These are phyloP conservation scores for Populus hybrid DNA, from an alignment of 441 rosid species.

Conservation along the genomic window DNA sequence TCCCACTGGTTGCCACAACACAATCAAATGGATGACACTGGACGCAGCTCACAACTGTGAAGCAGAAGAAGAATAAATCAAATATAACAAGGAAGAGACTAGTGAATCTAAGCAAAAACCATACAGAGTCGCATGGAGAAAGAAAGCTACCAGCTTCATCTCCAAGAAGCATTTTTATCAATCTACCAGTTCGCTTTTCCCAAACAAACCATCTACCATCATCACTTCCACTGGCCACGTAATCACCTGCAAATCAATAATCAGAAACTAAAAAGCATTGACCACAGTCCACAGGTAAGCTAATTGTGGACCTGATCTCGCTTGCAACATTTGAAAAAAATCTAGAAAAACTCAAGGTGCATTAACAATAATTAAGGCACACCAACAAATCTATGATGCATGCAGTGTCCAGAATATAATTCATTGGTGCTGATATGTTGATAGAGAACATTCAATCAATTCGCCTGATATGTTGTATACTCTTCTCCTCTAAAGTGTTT, in stretches of 20 bases:
- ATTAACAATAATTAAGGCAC: background rate
- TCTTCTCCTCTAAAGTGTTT: background rate
- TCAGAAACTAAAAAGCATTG: background rate
- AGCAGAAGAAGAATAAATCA: constrained; percentile 17
- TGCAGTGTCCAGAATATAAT: background rate
- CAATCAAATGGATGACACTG: constrained; percentile 95
- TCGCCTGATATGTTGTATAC: too few relatives aligned
- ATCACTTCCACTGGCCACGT: constrained; percentile 88
- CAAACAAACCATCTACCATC: constrained; percentile 99
- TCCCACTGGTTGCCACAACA: constrained; percentile 96
- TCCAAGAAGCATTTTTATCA: constrained; percentile 82
- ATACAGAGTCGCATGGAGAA: constrained; percentile 1
- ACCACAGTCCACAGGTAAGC: background rate
- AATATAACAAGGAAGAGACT: constrained; percentile 12
- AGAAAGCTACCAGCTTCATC: constrained; percentile 76
- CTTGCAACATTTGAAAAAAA: background rate
- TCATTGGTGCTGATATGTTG: background rate
- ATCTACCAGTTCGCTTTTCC: constrained; percentile 91
- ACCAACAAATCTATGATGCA: background rate
- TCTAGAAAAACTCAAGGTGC: background rate
- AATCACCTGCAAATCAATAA: constrained; percentile 59
- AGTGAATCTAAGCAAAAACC: background rate
- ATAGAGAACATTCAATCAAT: background rate
- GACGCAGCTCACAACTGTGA: constrained; percentile 87
- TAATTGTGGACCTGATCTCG: background rate